Evolutionary conservation across 164 flowering plant genomes (phyloP).

Genomic region (Taxillus chinensis): DNA sequence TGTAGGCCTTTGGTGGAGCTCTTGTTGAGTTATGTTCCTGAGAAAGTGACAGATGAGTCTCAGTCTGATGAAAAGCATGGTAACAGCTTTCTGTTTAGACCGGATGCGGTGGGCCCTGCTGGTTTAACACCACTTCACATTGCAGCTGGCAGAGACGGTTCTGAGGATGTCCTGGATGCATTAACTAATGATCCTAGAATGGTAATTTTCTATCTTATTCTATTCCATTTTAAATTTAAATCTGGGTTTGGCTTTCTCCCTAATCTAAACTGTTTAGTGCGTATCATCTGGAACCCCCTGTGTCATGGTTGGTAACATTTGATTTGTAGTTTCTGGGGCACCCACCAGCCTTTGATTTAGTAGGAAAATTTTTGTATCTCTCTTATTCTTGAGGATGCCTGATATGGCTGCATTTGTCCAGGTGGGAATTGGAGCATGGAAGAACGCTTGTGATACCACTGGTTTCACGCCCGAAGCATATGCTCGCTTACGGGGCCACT

Average conservation of each 20-base stretch:
- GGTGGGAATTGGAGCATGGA: slow-evolving; percentile 84
- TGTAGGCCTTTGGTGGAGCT: slow-evolving; percentile 58
- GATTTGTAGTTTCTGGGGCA: neutral
- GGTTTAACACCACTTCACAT: slow-evolving; percentile 87
- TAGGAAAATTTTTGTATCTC: neutral
- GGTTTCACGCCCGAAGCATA: slow-evolving; percentile 73
- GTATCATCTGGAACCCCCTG: too few species aligned
- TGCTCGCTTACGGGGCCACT: slow-evolving; percentile 50
- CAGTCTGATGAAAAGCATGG: slow-evolving; percentile 15
- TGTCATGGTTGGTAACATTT: neutral
- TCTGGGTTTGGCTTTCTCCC: neutral
- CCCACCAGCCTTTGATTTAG: neutral
- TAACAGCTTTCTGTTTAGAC: slow-evolving; percentile 39
- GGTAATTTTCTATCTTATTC: slow-evolving; percentile 24
- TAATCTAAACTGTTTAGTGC: neutral
- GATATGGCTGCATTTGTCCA: slow-evolving; percentile 17
- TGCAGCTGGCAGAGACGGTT: slow-evolving; percentile 52
- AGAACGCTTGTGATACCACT: slow-evolving; percentile 38
- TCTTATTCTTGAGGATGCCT: slow-evolving; percentile 1
- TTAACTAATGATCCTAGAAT: slow-evolving; percentile 68
- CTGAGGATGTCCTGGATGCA: slow-evolving; percentile 58
- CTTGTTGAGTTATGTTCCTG: slow-evolving; percentile 41
- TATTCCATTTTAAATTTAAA: neutral
- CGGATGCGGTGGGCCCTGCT: slow-evolving; percentile 51
- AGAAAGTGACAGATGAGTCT: slow-evolving; percentile 11